Base-by-base conservation (phyloP, 2,329 filamentous ascomycete species). In the Nannizziopsis arthrosporioides region DNA sequence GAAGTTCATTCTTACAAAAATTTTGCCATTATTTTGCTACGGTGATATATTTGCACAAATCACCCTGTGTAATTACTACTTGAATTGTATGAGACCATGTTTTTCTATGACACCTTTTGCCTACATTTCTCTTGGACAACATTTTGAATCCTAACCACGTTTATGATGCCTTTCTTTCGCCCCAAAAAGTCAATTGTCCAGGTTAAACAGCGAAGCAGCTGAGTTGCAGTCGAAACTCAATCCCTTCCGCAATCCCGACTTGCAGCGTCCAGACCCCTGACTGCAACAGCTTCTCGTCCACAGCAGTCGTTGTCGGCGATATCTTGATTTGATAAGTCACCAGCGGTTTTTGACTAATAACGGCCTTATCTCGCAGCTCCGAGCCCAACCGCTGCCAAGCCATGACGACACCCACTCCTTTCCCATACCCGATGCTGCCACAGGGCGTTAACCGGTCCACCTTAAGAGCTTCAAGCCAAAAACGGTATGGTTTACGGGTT, bases 11-110 rank as follows among this genome's bases (percentile, higher is more conserved):
- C 12, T 38, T 7, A 27, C 7, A 15, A 36, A 36, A 15, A 36
- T 41, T 19, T 35, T 46, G 11, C 9, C 11, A 34, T 10, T 47
- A n/a, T 32, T 41, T 34, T 41, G 37, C 9, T 47, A 27, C 22
- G 22, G 44, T 40, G 44, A 47, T 47, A 11, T 46, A 19, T 40
- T 15, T 34, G 5, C 18, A 12, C 17, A 14, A 11, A 5, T 17
- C 9, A 11, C 14, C 10, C 22, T 27, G 17, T n/a, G 2, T 32
- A 14, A 18, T 43, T 10, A 14, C 34, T 31, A 30, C 7, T 30
- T 45, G 43, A 38, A 45, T 39, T 45, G 43, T 45, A 45, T 45
- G 43, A n/a, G 43, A 37, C 19, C 2, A 37, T 27, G n/a, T n/a
- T 12, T 37, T 38, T 14, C n/a, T 3, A 27, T 27, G 22, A 27